Base-by-base conservation (phyloP, 352 stramenopile genomes). In the Phytophthora pluvialis region DNA sequence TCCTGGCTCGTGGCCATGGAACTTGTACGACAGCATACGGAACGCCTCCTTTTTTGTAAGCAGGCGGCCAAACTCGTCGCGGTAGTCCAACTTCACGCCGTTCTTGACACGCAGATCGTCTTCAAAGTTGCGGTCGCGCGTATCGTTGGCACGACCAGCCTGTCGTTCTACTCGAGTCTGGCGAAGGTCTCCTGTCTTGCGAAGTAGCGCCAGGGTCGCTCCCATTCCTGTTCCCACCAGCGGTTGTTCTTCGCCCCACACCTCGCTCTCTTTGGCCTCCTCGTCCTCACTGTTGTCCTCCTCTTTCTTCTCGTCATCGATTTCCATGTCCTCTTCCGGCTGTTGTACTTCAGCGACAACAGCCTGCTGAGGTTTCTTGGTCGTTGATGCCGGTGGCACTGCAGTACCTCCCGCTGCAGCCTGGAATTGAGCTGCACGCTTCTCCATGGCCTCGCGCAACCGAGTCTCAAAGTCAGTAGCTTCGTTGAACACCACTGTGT, bases 11-110 rank as follows among this genome's bases (percentile, higher is more conserved):
- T 99, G 95, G 25, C 97, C 97, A 73, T 99, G 97, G 78, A 99
- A 99, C 67, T 98, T 97, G 83, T 99, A 99, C 74, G 93, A 99
- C 29, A 99, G 77, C 69, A 99, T 81, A 29, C 97, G 94, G 85
- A 98, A 99, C 1, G 97, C 97, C 73, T 99, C 97, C 70, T 99
- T 99, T 44, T 98, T 92, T 6, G 97, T 99, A 9, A 99, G 77
- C 38, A 99, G 70, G 3, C 95, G 92, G 5, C 97, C 97, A 74
- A 98, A 95, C 51, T 99, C 95, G 71, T 99, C 97, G 42, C 97
- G 88, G 80, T 99, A 99, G 71, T 99, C 97, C 12, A 99, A 68
- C 53, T 93, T 94, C 21, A 94, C 86, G n/a, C 88, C 88, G 47
- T 94, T 85, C 63, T 93, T 93, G 33, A 95, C 56, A 0, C 70